These are phyloP conservation scores for Macrolepiota albuminosa DNA, from an alignment of 768 basidiomycete genomes.

Conservation along the genomic window DNA sequence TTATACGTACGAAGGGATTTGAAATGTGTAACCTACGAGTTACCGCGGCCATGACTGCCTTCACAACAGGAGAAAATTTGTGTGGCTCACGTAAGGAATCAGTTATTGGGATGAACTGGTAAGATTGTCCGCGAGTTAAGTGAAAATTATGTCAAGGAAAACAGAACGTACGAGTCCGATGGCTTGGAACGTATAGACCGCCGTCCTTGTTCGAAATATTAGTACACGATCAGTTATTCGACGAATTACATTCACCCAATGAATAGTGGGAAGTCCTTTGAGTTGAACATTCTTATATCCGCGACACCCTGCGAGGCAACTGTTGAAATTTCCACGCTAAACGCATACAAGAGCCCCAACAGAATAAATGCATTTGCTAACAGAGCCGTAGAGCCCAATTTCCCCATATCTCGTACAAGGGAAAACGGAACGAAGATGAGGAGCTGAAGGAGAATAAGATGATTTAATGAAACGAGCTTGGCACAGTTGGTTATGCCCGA, in stretches of 20 bases:
- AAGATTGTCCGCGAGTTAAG: not conserved
- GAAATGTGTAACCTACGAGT: slow-evolving; percentile 39
- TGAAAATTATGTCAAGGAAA: not conserved
- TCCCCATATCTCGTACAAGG: slow-evolving; percentile 90
- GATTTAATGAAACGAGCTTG: slow-evolving; percentile 59
- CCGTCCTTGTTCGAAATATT: slow-evolving; percentile 53
- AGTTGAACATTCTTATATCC: slow-evolving; percentile 82
- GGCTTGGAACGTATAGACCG: slow-evolving; percentile 97
- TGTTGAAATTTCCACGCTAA: slow-evolving; percentile 71
- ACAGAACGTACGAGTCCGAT: slow-evolving; percentile 73
- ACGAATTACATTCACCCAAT: slow-evolving; percentile 59
- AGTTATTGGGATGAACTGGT: slow-evolving; percentile 87
- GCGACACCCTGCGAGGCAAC: slow-evolving; percentile 69
- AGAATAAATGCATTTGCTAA: slow-evolving; percentile 95
- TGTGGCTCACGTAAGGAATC: slow-evolving; percentile 94
- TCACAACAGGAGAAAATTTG: slow-evolving; percentile 85
- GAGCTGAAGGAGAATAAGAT: slow-evolving; percentile 81
- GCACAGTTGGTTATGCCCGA: slow-evolving; percentile 74
- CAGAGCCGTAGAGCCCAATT: slow-evolving; percentile 87
- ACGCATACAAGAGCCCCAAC: slow-evolving; percentile 81
- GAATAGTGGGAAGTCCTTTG: slow-evolving; percentile 83
- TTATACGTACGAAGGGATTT: not conserved
- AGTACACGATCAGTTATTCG: not conserved
- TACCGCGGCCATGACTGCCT: slow-evolving; percentile 85
- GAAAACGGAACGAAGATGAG: slow-evolving; percentile 86